These are phyloP conservation scores for Lactarius vividus DNA, from an alignment of 768 basidiomycete species.

Conservation along the genomic window DNA sequence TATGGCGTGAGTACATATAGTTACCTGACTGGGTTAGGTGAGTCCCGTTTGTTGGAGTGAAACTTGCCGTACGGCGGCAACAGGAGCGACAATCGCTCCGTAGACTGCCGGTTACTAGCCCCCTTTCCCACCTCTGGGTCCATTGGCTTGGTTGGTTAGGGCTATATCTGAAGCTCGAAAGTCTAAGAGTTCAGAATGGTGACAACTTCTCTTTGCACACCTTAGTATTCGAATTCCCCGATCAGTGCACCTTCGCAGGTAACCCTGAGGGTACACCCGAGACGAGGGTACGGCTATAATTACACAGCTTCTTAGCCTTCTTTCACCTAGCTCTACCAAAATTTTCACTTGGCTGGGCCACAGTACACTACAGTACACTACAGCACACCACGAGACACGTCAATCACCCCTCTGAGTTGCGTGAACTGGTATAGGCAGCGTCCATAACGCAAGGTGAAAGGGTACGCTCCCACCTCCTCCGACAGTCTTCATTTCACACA, in stretches of 20 bases:
- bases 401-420: conserved; percentile 5
- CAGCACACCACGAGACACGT: conserved; percentile 7
- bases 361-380: neutral
- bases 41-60: neutral
- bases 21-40: neutral
- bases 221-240: no score
- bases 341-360: neutral
- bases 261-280: no score
- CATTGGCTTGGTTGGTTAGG: no score
- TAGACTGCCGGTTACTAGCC: neutral
- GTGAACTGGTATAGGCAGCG: neutral
- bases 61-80: neutral
- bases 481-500: neutral
- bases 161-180: no score
- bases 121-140: neutral
- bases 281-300: neutral
- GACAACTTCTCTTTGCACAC: no score
- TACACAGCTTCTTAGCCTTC: neutral
- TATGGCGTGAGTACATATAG: neutral
- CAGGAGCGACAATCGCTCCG: neutral
- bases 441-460: conserved; percentile 8
- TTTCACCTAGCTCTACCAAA: neutral
- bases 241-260: no score
- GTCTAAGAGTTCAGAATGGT: no score
- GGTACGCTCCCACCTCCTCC: neutral